phyloP scores from a whole-genome alignment of 2,329 filamentous ascomycete species.

The Pyrenophora graminea region DNA sequence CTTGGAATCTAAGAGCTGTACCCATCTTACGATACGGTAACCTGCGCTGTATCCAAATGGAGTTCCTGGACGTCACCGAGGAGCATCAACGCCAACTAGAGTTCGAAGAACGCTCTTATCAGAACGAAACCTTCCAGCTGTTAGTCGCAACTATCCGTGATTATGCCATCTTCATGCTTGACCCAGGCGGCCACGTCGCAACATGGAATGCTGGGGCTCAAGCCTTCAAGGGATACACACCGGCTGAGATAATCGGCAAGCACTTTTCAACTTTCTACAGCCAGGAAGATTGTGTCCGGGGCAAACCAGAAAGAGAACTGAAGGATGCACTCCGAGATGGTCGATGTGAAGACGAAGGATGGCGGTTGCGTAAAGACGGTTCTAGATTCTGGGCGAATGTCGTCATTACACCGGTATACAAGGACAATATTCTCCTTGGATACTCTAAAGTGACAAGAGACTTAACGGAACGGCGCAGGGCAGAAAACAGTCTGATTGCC shows the following conservation, averaged over 20 bases:
- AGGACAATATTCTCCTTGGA: constrained; percentile 58
- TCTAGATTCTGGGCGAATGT: constrained; percentile 64
- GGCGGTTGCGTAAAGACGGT: constrained; percentile 64
- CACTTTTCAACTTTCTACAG: constrained; percentile 64
- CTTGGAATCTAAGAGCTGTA: constrained; percentile 47
- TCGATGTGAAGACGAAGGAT: constrained; percentile 63
- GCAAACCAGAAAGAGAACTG: constrained; percentile 59
- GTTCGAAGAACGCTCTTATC: constrained; percentile 51
- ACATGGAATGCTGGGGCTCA: constrained; percentile 64
- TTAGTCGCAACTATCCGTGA: constrained; percentile 65
- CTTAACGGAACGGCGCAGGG: constrained; percentile 59
- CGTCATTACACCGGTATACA: constrained; percentile 61
- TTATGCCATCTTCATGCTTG: constrained; percentile 67
- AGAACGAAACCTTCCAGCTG: constrained; percentile 62
- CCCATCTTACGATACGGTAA: constrained; percentile 50
- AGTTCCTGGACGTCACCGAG: constrained; percentile 47
- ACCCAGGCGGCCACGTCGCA: constrained; percentile 58
- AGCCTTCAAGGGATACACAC: constrained; percentile 60
- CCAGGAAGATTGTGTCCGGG: constrained; percentile 53
- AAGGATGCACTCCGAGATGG: constrained; percentile 59
- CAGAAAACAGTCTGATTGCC: constrained; percentile 59
- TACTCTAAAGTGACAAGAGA: constrained; percentile 65
- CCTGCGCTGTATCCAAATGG: constrained; percentile 51
- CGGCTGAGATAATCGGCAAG: constrained; percentile 60
- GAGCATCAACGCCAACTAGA: constrained; percentile 42